Conservation (phyloP, 768 basidiomycete genomes). For the Polyporus arcularius region DNA sequence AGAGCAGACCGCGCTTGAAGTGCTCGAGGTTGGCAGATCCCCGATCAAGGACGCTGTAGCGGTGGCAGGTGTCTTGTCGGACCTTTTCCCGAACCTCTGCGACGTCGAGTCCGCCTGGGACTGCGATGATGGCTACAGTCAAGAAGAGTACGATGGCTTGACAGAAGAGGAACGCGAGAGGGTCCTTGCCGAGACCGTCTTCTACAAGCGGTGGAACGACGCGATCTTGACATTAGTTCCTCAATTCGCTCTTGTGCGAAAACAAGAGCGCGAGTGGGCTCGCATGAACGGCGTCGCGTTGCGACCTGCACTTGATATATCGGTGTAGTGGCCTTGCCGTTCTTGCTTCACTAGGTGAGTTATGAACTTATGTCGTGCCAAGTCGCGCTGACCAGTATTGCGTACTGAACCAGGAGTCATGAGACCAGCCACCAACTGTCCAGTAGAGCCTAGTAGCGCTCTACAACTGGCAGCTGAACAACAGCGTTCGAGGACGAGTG, state of each 20-base stretch:
- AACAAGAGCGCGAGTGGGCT: conserved; percentile 3
- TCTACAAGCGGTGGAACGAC: neutral
- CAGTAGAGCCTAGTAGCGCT: too few species aligned
- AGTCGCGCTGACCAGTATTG: too few species aligned
- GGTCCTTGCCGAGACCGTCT: neutral
- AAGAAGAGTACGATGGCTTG: neutral
- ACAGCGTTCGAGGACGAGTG: too few species aligned
- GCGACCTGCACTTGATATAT: neutral
- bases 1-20: neutral
- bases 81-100: conserved; percentile 3
- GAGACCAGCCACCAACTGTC: too few species aligned
- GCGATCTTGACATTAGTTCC: neutral
- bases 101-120: conserved; percentile 1
- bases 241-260: neutral
- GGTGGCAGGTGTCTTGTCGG: conserved; percentile 7
- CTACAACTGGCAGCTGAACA: too few species aligned
- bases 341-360: too few species aligned
- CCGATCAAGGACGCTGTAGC: neutral
- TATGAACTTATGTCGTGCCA: too few species aligned
- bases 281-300: neutral
- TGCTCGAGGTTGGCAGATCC: neutral
- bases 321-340: neutral
- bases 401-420: too few species aligned
- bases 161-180: neutral
- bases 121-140: neutral